Base-by-base conservation (phyloP, 2,329 filamentous ascomycete genomes). In the Colletotrichum filicis region DNA sequence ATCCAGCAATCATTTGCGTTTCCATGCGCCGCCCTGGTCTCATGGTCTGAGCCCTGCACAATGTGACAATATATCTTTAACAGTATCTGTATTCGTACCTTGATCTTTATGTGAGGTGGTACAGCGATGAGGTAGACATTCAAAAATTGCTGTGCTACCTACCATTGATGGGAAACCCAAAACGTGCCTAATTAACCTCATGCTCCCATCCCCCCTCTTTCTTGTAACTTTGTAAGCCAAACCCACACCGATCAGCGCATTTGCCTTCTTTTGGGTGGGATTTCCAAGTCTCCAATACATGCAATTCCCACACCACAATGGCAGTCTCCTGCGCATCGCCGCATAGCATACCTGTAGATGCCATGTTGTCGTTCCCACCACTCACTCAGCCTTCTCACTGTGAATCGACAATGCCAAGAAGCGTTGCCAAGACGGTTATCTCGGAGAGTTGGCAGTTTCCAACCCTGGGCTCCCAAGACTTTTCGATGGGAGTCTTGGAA, bases 381-480 rank as follows among this genome's bases (percentile, higher is more conserved):
- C n/a, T 37, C 37, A 56, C n/a, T 37, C 26, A 16, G 26, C 16
- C 9, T 66, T 55, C 16, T 35, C 52, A 28, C 57, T 35, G 46
- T 9, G 14, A 58, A 68, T 63, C 49, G 49, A 24, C n/a, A 37
- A 22, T 35, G 63, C 64, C 68, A 71, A 71, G 63, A 52, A 8
- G 3, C 26, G 2, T 19, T 30, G 68, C 68, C 68, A 67, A 68
- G 64, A 68, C 64, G 68, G 68, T 30, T 68, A 71, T 71, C 68
- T 63, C 68, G 64, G 68, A 35, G 22, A 55, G 63, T 26, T 58
- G 46, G 63, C 49, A 59, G 57, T 68, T 53, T 52, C 42, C 52
- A 42, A 16, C 28, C 57, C 68, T 42, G 35, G 62, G 37, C 37
- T 62, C 64, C 68, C 68, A 68, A 68, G 37, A 62, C 37, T 28